phyloP scores from a whole-genome alignment of 1,284 basidiomycete genomes.

The Trichosporon coremiiforme region DNA sequence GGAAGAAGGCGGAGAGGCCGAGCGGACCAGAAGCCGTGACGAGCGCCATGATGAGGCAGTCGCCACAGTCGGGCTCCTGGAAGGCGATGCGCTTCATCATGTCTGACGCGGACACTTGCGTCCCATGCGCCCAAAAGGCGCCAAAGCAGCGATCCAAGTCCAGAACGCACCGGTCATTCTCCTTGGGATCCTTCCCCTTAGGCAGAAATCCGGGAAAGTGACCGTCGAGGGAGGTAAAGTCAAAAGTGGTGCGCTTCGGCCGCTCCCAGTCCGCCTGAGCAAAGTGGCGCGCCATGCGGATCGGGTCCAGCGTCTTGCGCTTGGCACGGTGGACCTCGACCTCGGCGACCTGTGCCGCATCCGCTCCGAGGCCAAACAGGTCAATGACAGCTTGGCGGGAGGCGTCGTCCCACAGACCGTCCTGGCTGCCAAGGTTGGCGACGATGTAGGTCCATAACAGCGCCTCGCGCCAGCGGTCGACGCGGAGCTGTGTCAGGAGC shows the following conservation, averaged over 20 bases:
- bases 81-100: slow-evolving; percentile 62
- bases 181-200: neutral
- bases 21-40: slow-evolving; percentile 58
- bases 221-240: slow-evolving; percentile 31
- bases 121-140: slow-evolving; percentile 45
- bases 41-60: slow-evolving; percentile 60
- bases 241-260: slow-evolving; percentile 45
- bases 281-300: slow-evolving; percentile 38
- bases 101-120: slow-evolving; percentile 46
- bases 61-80: slow-evolving; percentile 59
- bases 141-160: slow-evolving; percentile 54
- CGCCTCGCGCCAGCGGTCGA: slow-evolving; percentile 55
- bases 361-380: slow-evolving; percentile 39
- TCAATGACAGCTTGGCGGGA: slow-evolving; percentile 40
- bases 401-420: slow-evolving; percentile 36
- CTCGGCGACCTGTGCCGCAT: slow-evolving; percentile 42
- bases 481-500: slow-evolving; percentile 44
- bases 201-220: neutral
- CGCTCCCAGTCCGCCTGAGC: slow-evolving; percentile 45
- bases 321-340: slow-evolving; percentile 49
- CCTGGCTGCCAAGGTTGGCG: slow-evolving; percentile 42
- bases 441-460: slow-evolving; percentile 53
- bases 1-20: slow-evolving; percentile 60
- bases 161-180: slow-evolving; percentile 41
- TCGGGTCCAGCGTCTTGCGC: slow-evolving; percentile 44